Evolutionary conservation across 2,329 filamentous ascomycete genomes (phyloP), one percentile per base, ranked within the genome.

Genomic region (Alternaria rosae): DNA sequence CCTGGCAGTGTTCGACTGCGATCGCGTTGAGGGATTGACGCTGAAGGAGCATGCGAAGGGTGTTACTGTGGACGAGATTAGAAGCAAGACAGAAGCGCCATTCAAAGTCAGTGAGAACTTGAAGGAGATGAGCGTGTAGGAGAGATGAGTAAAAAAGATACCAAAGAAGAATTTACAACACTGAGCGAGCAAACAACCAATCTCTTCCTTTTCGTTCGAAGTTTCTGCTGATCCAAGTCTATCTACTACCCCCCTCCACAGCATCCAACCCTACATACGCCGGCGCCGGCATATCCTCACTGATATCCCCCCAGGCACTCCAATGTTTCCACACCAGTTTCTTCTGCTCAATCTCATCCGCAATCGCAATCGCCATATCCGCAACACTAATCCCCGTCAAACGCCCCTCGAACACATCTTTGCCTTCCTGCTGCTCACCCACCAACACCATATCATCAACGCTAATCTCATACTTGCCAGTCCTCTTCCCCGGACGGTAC

Each of bases 51-150:
- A 95, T 74, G 93, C 93, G 2, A 92, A 95, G 65, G 92, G 92
- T 28, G 92, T 96, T 6, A 94, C 91, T 0, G 91, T 97, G 6
- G 93, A 97, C 9, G 93, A 97, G 83, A 87, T 97, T 73, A 91
- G 89, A 85, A 85, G 86, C 75, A 97, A 97, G 87, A 97, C 93
- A 0, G 93, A 93, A 73, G 93, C 93, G 20, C 89, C 91, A 0
- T 97, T 97, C 83, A 87, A 84, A 69, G 91, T 97, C 23, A 87
- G 92, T 1, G 89, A 94, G 47, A 87, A 93, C 68, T 78, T 97
- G 70, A 93, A 93, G 85, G 88, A 91, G 45, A 95, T 95, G 92
- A 57, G 65, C 12, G 65, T 78, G 11, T 78, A 62, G 56, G 13
- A 28, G 15, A 6, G 11, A 52, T 6, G 15, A 28, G 11, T 3